Base-by-base conservation (phyloP, 139 green algal species). In the Astrephomene gubernaculifera region DNA sequence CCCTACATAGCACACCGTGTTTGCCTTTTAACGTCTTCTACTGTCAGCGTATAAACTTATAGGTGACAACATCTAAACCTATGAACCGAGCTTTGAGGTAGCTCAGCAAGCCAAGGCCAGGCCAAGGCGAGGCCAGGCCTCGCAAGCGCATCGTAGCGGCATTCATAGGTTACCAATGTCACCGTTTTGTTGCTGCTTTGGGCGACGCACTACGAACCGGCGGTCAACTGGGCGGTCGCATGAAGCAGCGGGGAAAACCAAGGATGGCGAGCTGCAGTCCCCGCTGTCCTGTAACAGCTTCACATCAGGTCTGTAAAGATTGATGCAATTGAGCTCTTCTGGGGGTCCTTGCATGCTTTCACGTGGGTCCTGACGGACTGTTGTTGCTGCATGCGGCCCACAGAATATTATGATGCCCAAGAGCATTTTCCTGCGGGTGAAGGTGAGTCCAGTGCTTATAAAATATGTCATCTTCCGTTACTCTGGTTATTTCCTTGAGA, bases 371-470 rank as follows among this genome's bases (percentile, higher is more conserved):
- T n/a, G n/a, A n/a, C n/a, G n/a, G n/a, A n/a, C n/a, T n/a, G n/a
- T n/a, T n/a, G n/a, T n/a, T n/a, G n/a, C n/a, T n/a, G n/a, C n/a
- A n/a, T n/a, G n/a, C n/a, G n/a, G n/a, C n/a, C n/a, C n/a, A 22
- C 33, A 81, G 73, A 81, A 27, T 81, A 81, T 22, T 54, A 70
- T 27, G 73, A 81, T n/a, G 53, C 52, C 5, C 35, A 54, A 67
- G 73, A 81, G 38, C 39, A 81, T 36, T 81, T 81, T 12, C 38
- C 53, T 7, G 53, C 27, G 1, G 25, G 14, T 0, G 73, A 69
- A 19, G 73, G 73, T 81, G 10, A 54, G 68, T 57, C 17, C 14
- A 12, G 49, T 57, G 49, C 12, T 57, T 12, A 17, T n/a, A n/a
- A n/a, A n/a, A 12, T 57, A 17, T 12, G 49, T 57, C 49, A 57